Conservation (phyloP, 139 green algal species). For the Picochlorum sp. region DNA sequence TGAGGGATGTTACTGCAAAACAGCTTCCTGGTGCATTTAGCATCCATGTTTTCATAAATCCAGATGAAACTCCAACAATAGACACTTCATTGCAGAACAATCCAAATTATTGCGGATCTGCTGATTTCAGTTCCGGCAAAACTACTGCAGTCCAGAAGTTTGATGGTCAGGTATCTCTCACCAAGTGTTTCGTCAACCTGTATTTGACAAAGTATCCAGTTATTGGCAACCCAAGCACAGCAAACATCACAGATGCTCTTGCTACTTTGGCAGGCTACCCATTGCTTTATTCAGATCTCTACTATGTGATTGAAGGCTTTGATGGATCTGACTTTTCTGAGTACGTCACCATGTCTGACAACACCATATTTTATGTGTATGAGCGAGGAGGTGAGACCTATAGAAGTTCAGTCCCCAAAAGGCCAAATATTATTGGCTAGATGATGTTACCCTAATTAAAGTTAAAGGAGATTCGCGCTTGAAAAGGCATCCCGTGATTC, state of each 20-base stretch:
- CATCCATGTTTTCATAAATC: background rate
- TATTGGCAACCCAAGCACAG: background rate
- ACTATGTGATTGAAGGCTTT: background rate
- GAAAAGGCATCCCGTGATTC: background rate
- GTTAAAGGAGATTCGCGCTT: background rate
- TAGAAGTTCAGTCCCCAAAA: background rate
- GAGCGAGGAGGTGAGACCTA: background rate
- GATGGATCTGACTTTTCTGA: background rate
- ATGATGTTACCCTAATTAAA: background rate
- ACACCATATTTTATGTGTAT: background rate
- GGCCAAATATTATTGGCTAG: background rate
- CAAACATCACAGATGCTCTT: background rate
- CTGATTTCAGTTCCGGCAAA: background rate
- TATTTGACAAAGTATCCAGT: conserved; percentile 3
- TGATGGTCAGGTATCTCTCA: conserved; percentile 3
- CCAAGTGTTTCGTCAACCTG: background rate
- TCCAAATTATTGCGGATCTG: background rate
- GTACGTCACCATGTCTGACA: background rate
- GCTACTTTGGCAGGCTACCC: background rate
- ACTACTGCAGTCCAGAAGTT: background rate
- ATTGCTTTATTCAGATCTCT: conserved; percentile 1
- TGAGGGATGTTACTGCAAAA: background rate
- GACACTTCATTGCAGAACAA: background rate
- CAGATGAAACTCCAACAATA: background rate
- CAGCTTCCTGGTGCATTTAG: background rate